These are phyloP conservation scores for Ascochyta rabiei DNA, from an alignment of 2,329 filamentous ascomycete species.

Conservation along the genomic window DNA sequence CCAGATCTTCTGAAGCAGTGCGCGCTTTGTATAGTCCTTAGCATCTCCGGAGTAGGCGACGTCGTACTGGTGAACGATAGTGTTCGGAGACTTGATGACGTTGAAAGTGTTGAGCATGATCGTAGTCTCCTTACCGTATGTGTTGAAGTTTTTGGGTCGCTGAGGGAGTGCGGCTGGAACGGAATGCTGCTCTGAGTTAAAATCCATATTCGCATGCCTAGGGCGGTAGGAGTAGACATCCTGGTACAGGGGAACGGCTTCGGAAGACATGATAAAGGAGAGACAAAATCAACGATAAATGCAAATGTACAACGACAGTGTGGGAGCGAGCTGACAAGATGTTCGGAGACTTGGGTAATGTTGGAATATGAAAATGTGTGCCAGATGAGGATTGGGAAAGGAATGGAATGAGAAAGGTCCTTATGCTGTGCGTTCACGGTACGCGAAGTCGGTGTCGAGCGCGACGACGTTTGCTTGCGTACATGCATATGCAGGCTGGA, in stretches of 20 bases:
- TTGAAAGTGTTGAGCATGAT: slow-evolving; percentile 75
- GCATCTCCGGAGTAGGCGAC: slow-evolving; percentile 67
- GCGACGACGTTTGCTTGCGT: slow-evolving; percentile 12
- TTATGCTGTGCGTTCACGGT: slow-evolving; percentile 9
- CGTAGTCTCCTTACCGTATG: slow-evolving; percentile 46
- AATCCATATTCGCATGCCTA: slow-evolving; percentile 30
- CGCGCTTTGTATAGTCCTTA: slow-evolving; percentile 61
- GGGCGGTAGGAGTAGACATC: slow-evolving; percentile 18
- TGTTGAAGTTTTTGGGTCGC: slow-evolving; percentile 48
- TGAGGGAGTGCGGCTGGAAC: slow-evolving; percentile 36
- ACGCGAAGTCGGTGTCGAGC: background rate
- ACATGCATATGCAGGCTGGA: slow-evolving; percentile 13
- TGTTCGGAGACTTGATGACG: slow-evolving; percentile 64
- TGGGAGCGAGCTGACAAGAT: slow-evolving; percentile 6
- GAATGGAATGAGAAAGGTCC: background rate
- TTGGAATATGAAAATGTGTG: background rate
- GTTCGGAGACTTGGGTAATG: background rate
- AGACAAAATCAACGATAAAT: background rate
- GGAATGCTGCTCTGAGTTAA: slow-evolving; percentile 32
- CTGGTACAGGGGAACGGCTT: slow-evolving; percentile 13
- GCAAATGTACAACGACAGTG: slow-evolving; percentile 6
- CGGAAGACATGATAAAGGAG: slow-evolving; percentile 17
- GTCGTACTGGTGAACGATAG: slow-evolving; percentile 81
- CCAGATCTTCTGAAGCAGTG: slow-evolving; percentile 79
- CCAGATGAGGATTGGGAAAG: background rate